phyloP scores from a whole-genome alignment of 768 basidiomycete species.

The Serpula lacrymans region DNA sequence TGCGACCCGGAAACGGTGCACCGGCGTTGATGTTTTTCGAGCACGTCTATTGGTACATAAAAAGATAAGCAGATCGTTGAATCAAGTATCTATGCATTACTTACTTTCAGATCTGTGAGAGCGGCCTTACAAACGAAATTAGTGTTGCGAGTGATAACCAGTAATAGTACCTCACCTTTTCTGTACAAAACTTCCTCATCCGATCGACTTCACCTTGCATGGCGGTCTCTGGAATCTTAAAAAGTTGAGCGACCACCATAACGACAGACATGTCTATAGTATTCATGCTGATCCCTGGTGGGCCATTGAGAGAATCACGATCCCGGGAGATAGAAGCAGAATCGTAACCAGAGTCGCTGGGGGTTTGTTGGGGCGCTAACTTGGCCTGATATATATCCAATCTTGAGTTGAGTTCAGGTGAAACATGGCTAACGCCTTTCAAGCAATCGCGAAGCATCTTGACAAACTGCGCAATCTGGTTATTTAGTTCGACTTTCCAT shows the following conservation, averaged over 20 bases:
- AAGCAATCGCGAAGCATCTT: slow-evolving; percentile 82
- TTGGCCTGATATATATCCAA: slow-evolving; percentile 84
- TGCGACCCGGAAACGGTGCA: slow-evolving; percentile 75
- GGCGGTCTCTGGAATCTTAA: slow-evolving; percentile 67
- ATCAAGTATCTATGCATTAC: slow-evolving; percentile 7
- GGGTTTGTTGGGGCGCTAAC: slow-evolving; percentile 58
- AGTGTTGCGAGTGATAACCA: neutral
- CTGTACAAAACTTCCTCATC: slow-evolving; percentile 61
- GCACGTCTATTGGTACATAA: slow-evolving; percentile 63
- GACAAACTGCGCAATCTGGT: slow-evolving; percentile 88
- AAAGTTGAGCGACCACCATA: slow-evolving; percentile 61
- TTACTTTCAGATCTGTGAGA: slow-evolving; percentile 80
- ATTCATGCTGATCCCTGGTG: slow-evolving; percentile 38
- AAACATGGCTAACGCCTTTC: slow-evolving; percentile 66
- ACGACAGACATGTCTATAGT: slow-evolving; percentile 81
- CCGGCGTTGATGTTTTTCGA: slow-evolving; percentile 89
- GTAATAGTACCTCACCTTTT: slow-evolving; percentile 51
- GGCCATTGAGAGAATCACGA: slow-evolving; percentile 45
- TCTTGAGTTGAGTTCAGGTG: slow-evolving; percentile 76
- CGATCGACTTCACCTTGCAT: slow-evolving; percentile 74
- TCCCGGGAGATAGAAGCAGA: slow-evolving; percentile 56
- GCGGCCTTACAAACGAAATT: slow-evolving; percentile 56
- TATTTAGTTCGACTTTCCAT: slow-evolving; percentile 92
- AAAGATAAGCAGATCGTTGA: slow-evolving; percentile 8
- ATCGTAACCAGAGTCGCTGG: slow-evolving; percentile 66